Evolutionary conservation across 345 rosid species (phyloP).

Genomic region (Lepidium africanum): DNA sequence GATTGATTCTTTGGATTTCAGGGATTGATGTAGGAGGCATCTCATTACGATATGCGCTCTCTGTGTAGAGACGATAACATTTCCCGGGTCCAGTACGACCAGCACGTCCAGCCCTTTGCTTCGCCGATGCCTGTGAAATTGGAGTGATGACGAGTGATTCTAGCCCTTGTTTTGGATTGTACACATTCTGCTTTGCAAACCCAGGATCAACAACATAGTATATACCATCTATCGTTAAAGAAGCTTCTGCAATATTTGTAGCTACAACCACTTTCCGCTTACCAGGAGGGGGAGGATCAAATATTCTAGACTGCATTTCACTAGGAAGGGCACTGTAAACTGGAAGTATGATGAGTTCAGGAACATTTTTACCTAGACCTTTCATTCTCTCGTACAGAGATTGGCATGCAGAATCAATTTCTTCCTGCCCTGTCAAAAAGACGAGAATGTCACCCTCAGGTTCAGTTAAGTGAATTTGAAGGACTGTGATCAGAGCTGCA

Average conservation of each 20-base stretch:
- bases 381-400: constrained; percentile 70
- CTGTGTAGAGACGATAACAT: constrained; percentile 74
- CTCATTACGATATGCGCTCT: constrained; percentile 56
- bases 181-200: constrained; percentile 72
- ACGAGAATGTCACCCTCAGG: constrained; percentile 80
- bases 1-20: constrained; percentile 88
- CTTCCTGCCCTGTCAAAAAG: constrained; percentile 87
- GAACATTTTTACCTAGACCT: constrained; percentile 61
- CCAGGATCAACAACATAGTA: constrained; percentile 84
- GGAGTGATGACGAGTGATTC: constrained; percentile 76
- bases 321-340: constrained; percentile 84
- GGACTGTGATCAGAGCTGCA: constrained; percentile 66
- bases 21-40: constrained; percentile 71
- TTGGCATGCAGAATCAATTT: constrained; percentile 75
- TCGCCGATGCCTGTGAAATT: constrained; percentile 82
- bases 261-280: constrained; percentile 84
- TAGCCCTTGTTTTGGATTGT: constrained; percentile 74
- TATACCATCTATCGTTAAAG: constrained; percentile 73
- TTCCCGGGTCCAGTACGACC: constrained; percentile 90
- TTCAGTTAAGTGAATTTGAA: constrained; percentile 82
- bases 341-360: constrained; percentile 71
- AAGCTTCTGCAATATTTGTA: constrained; percentile 81
- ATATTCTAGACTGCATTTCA: constrained; percentile 84
- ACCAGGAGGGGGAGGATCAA: constrained; percentile 80
- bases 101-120: constrained; percentile 84